phyloP scores from a whole-genome alignment of 2,329 filamentous ascomycete genomes.

The Sporothrix brunneoviolacea region DNA sequence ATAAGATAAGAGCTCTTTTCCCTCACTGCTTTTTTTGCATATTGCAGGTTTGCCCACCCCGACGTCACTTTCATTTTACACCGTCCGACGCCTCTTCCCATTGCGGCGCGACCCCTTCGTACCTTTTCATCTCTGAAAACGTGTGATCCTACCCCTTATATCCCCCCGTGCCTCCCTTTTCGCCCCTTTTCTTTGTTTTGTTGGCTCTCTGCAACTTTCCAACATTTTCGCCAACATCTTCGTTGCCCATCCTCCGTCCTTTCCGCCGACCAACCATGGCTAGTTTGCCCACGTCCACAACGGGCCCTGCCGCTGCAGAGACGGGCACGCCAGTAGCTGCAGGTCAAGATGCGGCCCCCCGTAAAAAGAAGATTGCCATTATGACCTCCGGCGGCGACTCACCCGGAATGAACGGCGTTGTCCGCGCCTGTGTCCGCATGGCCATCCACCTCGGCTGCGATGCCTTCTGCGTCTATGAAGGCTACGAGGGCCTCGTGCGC shows the following conservation, averaged over 20 bases:
- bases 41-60: slow-evolving; percentile 1
- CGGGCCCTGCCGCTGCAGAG: too few relatives aligned
- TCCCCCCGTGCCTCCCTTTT: neutral
- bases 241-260: too few relatives aligned
- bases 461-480: slow-evolving; percentile 78
- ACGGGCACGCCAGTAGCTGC: too few relatives aligned
- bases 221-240: neutral
- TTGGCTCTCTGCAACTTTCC: too few relatives aligned
- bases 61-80: slow-evolving; percentile 10
- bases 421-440: slow-evolving; percentile 86
- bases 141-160: slow-evolving; percentile 6
- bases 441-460: slow-evolving; percentile 78
- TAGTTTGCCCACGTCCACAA: slow-evolving; percentile 28
- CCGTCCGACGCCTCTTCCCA: neutral
- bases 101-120: slow-evolving; percentile 1
- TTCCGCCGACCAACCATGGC: neutral
- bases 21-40: neutral
- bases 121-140: slow-evolving; percentile 11
- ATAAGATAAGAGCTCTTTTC: slow-evolving; percentile 25
- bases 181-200: neutral
- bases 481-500: slow-evolving; percentile 89
- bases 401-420: slow-evolving; percentile 89
- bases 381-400: slow-evolving; percentile 95
- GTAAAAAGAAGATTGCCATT: slow-evolving; percentile 69
- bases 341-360: slow-evolving; percentile 3